Evolutionary conservation across 192 early-diverging fungal genomes (phyloP), one percentile per base, ranked within the genome.

Genomic region (Martensiomyces pterosporus): DNA sequence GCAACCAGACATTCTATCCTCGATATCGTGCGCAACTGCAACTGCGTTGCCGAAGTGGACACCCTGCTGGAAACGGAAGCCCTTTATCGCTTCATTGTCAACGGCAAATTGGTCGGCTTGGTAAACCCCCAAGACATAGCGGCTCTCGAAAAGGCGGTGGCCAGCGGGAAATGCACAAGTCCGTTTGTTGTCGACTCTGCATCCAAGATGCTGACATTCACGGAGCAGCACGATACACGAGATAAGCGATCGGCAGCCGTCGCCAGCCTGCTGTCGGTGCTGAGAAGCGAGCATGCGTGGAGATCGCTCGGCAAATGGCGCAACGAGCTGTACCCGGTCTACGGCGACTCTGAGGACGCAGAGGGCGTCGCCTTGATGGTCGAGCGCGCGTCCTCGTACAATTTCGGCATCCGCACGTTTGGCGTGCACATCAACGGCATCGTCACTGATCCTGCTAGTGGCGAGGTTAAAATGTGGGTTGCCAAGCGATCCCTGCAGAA

Each of bases 401-500:
- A 89, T 24, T 84, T 99, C 77, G 96, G 92, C 5, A 68, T 94
- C 0, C 79, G 86, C 13, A 80, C 85, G 2, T 97, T 84, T 49
- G 96, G 96, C 15, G 87, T 88, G 18, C 93, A 99, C 64, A 39
- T 97, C 41, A 99, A 93, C 67, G 93, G 85, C 0, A 89, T 67
- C 61, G 73, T 82, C 2, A 57, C 64, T 0, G 17, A 17, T 24
- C 3, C 27, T 0, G 39, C 47, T 0, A 49, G 64, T 1, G 73
- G 65, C 0, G 37, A 72, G 14, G 55, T 87, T 12, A 72, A 80
- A 32, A 86, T 97, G 86, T 99, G 96, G 94, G 78, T 94, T 24
- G 94, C 87, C 1, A 64, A 79, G 44, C 83, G 96, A 8, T 80
- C 86, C 9, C 18, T 56, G 8, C 85, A 76, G 0, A 97, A 97